Percentiles rank a stretch among this genome's conserved stretches.
phyloP scores from a whole-genome alignment of 495 filamentous ascomycete genomes.

The Podospora australis region DNA sequence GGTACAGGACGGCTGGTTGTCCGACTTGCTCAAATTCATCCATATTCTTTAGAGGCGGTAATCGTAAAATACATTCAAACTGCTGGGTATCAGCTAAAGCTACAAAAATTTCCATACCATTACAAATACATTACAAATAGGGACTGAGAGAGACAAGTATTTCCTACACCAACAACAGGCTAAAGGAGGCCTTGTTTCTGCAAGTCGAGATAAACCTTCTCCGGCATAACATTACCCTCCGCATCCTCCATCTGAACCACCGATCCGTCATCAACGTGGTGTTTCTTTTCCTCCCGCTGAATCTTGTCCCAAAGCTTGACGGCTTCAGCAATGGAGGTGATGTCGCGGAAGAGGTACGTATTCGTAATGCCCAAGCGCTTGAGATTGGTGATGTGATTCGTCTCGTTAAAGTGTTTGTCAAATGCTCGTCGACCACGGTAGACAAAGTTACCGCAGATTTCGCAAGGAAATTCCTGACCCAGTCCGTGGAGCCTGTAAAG shows the following conservation, averaged over 20 bases:
- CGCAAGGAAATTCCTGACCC: constrained; percentile 90
- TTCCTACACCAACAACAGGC: too few relatives aligned
- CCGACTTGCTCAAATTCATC: too few relatives aligned
- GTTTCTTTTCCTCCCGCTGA: constrained; percentile 74
- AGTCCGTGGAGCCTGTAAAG: constrained; percentile 94
- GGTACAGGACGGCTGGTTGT: background rate
- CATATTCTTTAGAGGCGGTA: too few relatives aligned
- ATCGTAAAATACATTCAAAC: background rate
- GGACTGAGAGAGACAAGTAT: too few relatives aligned
- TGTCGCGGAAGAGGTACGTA: constrained; percentile 87
- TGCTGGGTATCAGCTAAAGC: constrained; percentile 17
- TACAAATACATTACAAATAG: constrained; percentile 1
- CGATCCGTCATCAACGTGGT: constrained; percentile 65
- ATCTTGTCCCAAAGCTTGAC: constrained; percentile 88
- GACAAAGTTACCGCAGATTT: constrained; percentile 95
- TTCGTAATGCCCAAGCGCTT: constrained; percentile 92
- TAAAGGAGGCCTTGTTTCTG: constrained; percentile 65
- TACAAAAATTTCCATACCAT: constrained; percentile 2
- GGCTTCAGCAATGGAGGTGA: constrained; percentile 85
- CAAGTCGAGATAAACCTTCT: constrained; percentile 90
- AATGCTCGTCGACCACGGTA: constrained; percentile 95
- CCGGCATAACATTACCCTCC: constrained; percentile 96
- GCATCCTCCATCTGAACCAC: constrained; percentile 98
- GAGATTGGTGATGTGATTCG: constrained; percentile 82
- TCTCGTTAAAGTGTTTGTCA: constrained; percentile 97